Percentiles rank a stretch among this genome's conserved stretches.
phyloP scores from a whole-genome alignment of 2,329 filamentous ascomycete species.

The Fusarium xyrophilum region DNA sequence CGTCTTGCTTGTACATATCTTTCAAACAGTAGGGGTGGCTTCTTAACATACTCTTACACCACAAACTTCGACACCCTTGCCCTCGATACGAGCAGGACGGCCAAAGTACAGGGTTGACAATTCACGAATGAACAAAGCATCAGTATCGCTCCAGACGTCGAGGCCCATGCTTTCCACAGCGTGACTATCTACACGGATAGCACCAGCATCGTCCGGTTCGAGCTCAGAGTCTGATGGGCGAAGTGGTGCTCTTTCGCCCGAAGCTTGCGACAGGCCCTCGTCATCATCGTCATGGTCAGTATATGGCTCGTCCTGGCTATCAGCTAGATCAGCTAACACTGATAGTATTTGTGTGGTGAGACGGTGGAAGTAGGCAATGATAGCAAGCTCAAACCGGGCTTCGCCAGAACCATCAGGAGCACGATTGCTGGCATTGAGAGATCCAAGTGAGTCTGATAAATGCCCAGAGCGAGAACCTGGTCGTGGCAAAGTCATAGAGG shows the following conservation, averaged over 20 bases:
- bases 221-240: conserved; percentile 31
- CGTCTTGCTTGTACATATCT: conserved; percentile 20
- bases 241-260: conserved; percentile 42
- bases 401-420: conserved; percentile 50
- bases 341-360: conserved; percentile 71
- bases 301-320: conserved; percentile 54
- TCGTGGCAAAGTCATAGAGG: conserved; percentile 45
- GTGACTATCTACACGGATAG: conserved; percentile 66
- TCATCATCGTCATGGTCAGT: conserved; percentile 45
- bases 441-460: conserved; percentile 54
- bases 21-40: not conserved
- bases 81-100: conserved; percentile 67
- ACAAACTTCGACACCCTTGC: conserved; percentile 76
- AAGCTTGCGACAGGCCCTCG: conserved; percentile 46
- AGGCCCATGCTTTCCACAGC: conserved; percentile 76
- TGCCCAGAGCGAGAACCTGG: conserved; percentile 45
- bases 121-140: conserved; percentile 72
- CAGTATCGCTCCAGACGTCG: conserved; percentile 76
- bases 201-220: conserved; percentile 46
- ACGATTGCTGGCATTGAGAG: conserved; percentile 49
- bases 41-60: conserved; percentile 71
- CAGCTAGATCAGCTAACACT: conserved; percentile 67
- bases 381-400: conserved; percentile 68
- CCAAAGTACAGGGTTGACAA: conserved; percentile 71
- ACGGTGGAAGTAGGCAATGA: conserved; percentile 83